These are phyloP conservation scores for Eucalyptus curtisii DNA, from an alignment of 345 rosid species.

Conservation along the genomic window DNA sequence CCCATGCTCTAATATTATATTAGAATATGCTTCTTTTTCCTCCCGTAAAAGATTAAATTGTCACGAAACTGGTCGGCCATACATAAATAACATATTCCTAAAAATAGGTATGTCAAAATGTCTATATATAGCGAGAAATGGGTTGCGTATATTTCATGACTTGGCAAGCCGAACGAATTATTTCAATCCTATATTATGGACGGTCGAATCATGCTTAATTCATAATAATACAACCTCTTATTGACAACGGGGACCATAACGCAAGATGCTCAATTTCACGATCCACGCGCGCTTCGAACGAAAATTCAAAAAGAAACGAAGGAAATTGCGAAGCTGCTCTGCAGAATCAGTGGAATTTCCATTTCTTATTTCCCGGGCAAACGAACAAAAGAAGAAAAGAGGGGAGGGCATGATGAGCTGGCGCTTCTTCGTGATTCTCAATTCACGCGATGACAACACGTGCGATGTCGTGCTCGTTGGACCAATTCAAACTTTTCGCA, in stretches of 20 bases:
- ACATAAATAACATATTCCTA: background rate
- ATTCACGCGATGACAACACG: background rate
- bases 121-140: background rate
- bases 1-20: background rate
- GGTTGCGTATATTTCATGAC: background rate
- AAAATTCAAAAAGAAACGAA: background rate
- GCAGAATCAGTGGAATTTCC: background rate
- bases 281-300: background rate
- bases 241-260: background rate
- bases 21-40: no score
- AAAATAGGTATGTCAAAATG: background rate
- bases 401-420: background rate
- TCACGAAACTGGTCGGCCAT: background rate
- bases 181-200: background rate
- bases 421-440: background rate
- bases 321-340: background rate
- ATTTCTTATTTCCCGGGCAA: background rate
- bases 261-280: background rate
- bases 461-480: background rate
- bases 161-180: background rate
- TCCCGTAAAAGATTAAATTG: background rate
- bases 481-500: background rate
- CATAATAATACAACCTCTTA: background rate
- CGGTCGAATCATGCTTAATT: background rate
- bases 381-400: background rate